Evolutionary conservation across 2,329 filamentous ascomycete species (phyloP).

Genomic region (Pseudogymnoascus sp.): DNA sequence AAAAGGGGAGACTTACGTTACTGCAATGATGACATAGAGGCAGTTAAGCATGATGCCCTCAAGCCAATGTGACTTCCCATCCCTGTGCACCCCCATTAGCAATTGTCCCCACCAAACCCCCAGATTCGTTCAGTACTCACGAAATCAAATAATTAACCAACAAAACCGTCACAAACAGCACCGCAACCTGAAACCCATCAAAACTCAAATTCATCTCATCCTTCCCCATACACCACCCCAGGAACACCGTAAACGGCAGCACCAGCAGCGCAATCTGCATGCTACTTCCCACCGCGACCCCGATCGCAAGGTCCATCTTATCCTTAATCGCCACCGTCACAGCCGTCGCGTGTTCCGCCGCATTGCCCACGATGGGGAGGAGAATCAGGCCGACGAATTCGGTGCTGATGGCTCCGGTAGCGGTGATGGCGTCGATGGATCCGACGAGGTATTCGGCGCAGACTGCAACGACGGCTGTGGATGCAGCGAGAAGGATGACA

Average conservation of each 20-base stretch:
- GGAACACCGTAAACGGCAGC: conserved; percentile 71
- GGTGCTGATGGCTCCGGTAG: conserved; percentile 63
- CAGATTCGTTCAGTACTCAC: no score
- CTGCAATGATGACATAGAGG: conserved; percentile 72
- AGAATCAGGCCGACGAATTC: conserved; percentile 76
- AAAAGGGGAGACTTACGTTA: conserved; percentile 45
- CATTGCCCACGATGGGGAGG: conserved; percentile 76
- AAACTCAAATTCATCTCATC: conserved; percentile 63
- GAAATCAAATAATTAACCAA: conserved; percentile 77
- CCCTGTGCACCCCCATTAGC: conserved; percentile 32
- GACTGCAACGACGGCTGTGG: conserved; percentile 65
- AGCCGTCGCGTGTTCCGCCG: conserved; percentile 75
- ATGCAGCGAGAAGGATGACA: conserved; percentile 61
- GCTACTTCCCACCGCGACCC: conserved; percentile 74
- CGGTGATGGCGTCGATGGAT: conserved; percentile 68
- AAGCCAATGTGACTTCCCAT: conserved; percentile 77
- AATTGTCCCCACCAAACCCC: no score
- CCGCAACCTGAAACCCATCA: conserved; percentile 79
- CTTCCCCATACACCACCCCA: conserved; percentile 69
- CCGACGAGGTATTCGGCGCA: conserved; percentile 75
- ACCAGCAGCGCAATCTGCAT: conserved; percentile 80
- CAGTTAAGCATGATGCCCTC: conserved; percentile 69
- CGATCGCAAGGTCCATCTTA: conserved; percentile 72
- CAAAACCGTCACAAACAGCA: conserved; percentile 75
- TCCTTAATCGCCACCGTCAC: conserved; percentile 73